A percentile compares a stretch with the other conserved stretches of the same genome.
Evolutionary conservation across 1,139 yeast species (phyloP).

Genomic region (Candida tropicalis): DNA sequence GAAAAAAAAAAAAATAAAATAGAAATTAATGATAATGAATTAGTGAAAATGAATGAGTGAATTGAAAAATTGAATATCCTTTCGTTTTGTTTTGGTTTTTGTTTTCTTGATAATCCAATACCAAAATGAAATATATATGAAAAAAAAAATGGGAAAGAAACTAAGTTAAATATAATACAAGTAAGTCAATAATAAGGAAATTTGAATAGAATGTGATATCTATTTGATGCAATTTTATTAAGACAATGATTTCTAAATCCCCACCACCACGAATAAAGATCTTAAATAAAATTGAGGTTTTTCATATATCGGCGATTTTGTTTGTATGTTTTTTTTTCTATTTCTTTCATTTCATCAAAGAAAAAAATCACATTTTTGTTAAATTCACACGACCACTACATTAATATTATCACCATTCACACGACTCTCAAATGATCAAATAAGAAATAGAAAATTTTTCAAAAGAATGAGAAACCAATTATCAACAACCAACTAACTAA

Average conservation of each 20-base stretch:
- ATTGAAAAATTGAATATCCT: too few relatives aligned
- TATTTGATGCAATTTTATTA: too few relatives aligned
- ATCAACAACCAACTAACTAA: constrained; percentile 5
- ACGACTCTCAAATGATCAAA: too few relatives aligned
- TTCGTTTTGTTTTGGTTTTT: too few relatives aligned
- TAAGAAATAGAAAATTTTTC: constrained; percentile 6
- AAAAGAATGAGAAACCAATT: background rate
- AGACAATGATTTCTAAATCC: too few relatives aligned
- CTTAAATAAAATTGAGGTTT: too few relatives aligned
- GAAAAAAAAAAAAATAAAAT: background rate
- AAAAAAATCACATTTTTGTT: too few relatives aligned
- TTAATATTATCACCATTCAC: background rate
- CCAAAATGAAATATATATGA: too few relatives aligned
- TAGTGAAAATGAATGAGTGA: background rate
- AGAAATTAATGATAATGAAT: background rate
- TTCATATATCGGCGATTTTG: background rate
- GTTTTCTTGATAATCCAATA: constrained; percentile 3
- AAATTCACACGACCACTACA: background rate
- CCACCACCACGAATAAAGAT: too few relatives aligned
- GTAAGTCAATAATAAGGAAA: background rate
- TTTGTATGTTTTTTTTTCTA: too few relatives aligned
- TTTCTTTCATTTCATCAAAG: too few relatives aligned
- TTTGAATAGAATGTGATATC: background rate
- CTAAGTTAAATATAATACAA: background rate
- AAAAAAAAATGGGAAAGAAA: too few relatives aligned